These are phyloP conservation scores for Aspergillus fijiensis DNA, from an alignment of 2,329 filamentous ascomycete species.

Conservation along the genomic window DNA sequence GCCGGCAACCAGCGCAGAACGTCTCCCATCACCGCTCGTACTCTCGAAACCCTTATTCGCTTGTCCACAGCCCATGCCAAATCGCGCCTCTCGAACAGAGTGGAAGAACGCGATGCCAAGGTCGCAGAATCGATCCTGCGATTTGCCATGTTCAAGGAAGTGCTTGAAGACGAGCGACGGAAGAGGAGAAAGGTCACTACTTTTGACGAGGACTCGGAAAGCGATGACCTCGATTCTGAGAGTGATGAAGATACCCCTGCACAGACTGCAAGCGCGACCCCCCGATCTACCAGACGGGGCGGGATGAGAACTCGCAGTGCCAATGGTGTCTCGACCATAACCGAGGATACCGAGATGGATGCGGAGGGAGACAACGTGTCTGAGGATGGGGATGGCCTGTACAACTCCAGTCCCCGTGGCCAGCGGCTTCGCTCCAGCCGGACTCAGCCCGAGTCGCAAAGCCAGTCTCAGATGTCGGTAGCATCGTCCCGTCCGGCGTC, in stretches of 20 bases:
- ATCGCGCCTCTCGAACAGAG: conserved; percentile 78
- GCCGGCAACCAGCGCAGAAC: conserved; percentile 91
- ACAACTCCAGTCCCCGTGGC: conserved; percentile 52
- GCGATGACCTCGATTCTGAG: conserved; percentile 42
- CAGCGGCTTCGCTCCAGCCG: conserved; percentile 39
- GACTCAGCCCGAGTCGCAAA: conserved; percentile 37
- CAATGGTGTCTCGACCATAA: conserved; percentile 39
- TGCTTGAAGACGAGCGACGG: conserved; percentile 72
- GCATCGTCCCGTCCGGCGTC: conserved; percentile 79
- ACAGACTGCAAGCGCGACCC: conserved; percentile 29
- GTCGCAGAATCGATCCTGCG: conserved; percentile 86
- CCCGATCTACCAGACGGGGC: conserved; percentile 34
- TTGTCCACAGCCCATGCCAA: conserved; percentile 95
- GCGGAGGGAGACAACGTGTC: conserved; percentile 55
- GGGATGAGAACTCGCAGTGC: conserved; percentile 36
- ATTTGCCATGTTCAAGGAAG: conserved; percentile 96
- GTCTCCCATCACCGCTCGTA: conserved; percentile 93
- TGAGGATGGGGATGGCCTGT: conserved; percentile 54
- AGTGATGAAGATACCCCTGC: conserved; percentile 28
- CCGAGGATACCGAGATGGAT: conserved; percentile 40
- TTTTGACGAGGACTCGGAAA: conserved; percentile 59
- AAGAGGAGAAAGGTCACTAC: conserved; percentile 78
- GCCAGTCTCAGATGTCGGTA: conserved; percentile 62
- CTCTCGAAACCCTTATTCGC: conserved; percentile 96
- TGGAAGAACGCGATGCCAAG: conserved; percentile 85